Conservation (phyloP, 2,329 filamentous ascomycete genomes). For the Pseudogymnoascus sp. region DNA sequence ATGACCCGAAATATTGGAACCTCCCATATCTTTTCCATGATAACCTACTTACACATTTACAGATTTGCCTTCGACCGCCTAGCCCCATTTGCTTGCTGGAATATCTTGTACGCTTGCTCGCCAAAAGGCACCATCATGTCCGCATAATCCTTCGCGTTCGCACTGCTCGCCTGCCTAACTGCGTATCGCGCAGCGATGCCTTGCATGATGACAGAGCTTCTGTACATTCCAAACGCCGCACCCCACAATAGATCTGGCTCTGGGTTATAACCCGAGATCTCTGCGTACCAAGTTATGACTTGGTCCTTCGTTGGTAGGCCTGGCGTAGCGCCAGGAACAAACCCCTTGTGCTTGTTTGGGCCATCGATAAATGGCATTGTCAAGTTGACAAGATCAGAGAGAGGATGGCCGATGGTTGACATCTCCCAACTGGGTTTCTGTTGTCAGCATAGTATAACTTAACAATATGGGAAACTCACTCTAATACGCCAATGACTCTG, state of each 20-base stretch:
- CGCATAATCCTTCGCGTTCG: conserved; percentile 67
- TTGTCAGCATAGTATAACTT: neutral
- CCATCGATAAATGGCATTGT: conserved; percentile 40
- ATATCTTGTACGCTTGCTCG: conserved; percentile 69
- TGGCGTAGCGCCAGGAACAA: conserved; percentile 42
- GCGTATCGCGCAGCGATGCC: conserved; percentile 89
- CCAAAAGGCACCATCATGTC: conserved; percentile 64
- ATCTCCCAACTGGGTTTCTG: conserved; percentile 69
- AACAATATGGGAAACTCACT: conserved; percentile 45
- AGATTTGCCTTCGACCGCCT: conserved; percentile 35
- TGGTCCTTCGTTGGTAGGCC: conserved; percentile 47
- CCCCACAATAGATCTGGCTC: conserved; percentile 54
- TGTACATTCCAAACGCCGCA: conserved; percentile 55
- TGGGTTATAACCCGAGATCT: conserved; percentile 65
- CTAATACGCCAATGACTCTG: conserved; percentile 82
- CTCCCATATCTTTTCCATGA: neutral
- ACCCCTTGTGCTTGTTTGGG: conserved; percentile 33
- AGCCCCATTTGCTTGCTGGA: conserved; percentile 42
- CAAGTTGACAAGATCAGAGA: conserved; percentile 84
- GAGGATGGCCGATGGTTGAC: conserved; percentile 92
- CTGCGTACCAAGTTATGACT: conserved; percentile 58
- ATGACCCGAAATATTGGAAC: neutral
- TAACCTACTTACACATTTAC: conserved; percentile 24
- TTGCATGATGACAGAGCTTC: conserved; percentile 60
- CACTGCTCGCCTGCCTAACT: conserved; percentile 79